These are phyloP conservation scores for Cladophialophora chaetospira DNA, from an alignment of 2,329 filamentous ascomycete genomes.

Conservation along the genomic window DNA sequence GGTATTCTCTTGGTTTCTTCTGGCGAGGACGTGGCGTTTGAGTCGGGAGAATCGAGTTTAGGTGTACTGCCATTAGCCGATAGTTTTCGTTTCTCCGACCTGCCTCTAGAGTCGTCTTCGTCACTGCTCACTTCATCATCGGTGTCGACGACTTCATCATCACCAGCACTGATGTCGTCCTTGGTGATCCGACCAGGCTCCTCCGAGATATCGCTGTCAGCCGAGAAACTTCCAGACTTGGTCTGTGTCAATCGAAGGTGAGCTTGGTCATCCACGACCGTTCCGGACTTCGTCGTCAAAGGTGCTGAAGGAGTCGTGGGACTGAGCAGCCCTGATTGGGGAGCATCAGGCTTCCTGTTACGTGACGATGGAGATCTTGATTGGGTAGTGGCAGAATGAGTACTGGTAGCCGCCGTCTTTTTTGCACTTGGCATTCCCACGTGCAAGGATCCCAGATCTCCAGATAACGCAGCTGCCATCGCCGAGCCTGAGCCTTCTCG, in stretches of 20 bases:
- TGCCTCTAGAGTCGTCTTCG: conserved; percentile 40
- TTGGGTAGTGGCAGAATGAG: conserved; percentile 42
- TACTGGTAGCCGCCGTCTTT: no score
- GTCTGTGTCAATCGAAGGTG: conserved; percentile 25
- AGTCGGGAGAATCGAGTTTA: conserved; percentile 31
- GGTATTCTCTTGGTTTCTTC: conserved; percentile 19
- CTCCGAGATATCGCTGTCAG: conserved; percentile 41
- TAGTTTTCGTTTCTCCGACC: conserved; percentile 40
- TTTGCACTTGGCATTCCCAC: conserved; percentile 25
- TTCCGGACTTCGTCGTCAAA: conserved; percentile 19
- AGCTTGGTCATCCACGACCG: conserved; percentile 19
- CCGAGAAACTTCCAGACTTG: conserved; percentile 38
- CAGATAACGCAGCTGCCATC: conserved; percentile 52
- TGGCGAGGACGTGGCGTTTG: conserved; percentile 14
- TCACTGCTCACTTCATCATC: conserved; percentile 39
- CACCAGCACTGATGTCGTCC: conserved; percentile 69
- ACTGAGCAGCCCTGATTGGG: conserved; percentile 17
- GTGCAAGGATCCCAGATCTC: conserved; percentile 41
- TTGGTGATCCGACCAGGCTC: conserved; percentile 60
- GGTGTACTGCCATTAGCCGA: conserved; percentile 43
- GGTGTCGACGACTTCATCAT: conserved; percentile 43
- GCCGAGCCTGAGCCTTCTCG: conserved; percentile 43
- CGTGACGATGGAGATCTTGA: conserved; percentile 42
- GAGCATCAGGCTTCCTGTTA: conserved; percentile 17
- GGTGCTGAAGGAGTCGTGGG: conserved; percentile 8